Evolutionary conservation across 345 rosid species (phyloP), one percentile per base, ranked within the genome.

Genomic region (Crucihimalaya himalaica): DNA sequence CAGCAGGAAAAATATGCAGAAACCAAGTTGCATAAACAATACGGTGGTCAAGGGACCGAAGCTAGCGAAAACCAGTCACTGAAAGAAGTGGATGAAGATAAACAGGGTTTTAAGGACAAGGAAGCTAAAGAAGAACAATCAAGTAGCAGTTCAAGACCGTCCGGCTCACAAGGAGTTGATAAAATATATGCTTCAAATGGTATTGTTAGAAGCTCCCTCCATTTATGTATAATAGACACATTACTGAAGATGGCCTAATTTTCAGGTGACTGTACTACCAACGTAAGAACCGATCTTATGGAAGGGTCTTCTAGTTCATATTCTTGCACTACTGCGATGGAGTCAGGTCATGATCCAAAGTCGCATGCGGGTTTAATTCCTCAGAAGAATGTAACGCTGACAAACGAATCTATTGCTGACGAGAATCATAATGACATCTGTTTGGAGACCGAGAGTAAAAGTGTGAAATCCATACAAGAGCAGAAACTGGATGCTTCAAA

Each of bases 181-280:
- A 13, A 73, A 34, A 1, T n/a, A 18, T 25, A 0, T 65, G 23
- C 34, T 73, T 35, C 19, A 16, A 35, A 65, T 45, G 64, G 70
- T 63, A 73, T 32, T 32, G 28, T 32, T 8, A 8, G 40, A 31
- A 5, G 65, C 18, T 8, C 13, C 54, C 20, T 37, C 51, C 27
- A 43, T 43, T 2, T 63, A 7, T 72, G 47, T 54, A 20, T 54
- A 21, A 43, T 14, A 56, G 47, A 63, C 34, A 48, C 20, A 43
- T 73, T 23, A 63, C 64, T 73, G 29, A 63, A 31, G 18, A 13
- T 55, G 56, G 37, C 50, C 10, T 12, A 46, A 66, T 57, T 28
- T 73, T 37, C 72, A 66, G 72, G 61, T 74, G 67, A 66, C 4
- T 46, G 60, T 48, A 48, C 27, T 14, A 39, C 39, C 25, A 7